Evolutionary conservation across 2,329 filamentous ascomycete species (phyloP).

Genomic region (Purpureocillium lavendulum): DNA sequence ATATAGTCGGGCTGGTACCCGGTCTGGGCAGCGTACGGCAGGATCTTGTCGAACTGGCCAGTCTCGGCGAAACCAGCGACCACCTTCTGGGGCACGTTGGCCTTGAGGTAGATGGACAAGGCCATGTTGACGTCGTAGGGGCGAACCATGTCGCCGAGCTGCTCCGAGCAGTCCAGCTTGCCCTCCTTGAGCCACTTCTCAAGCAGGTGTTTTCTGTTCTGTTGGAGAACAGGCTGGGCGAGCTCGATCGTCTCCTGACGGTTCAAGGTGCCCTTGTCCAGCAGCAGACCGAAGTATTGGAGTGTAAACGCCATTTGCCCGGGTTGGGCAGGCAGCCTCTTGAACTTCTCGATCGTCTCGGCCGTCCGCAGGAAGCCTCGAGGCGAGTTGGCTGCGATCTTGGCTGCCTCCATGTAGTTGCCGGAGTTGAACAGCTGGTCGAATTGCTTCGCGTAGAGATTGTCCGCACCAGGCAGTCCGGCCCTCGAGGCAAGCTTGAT

Average conservation of each 20-base stretch:
- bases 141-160: constrained; percentile 89
- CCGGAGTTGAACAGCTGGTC: constrained; percentile 75
- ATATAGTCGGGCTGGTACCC: constrained; percentile 96
- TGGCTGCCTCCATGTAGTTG: constrained; percentile 82
- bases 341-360: constrained; percentile 94
- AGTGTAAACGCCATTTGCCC: constrained; percentile 90
- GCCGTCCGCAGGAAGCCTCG: constrained; percentile 89
- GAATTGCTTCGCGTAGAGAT: constrained; percentile 87
- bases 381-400: constrained; percentile 93
- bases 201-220: constrained; percentile 89
- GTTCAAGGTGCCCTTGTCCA: constrained; percentile 92
- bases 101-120: constrained; percentile 81
- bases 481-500: constrained; percentile 95
- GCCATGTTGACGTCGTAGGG: constrained; percentile 84
- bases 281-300: constrained; percentile 94
- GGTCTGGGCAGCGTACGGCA: constrained; percentile 77
- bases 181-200: constrained; percentile 98
- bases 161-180: constrained; percentile 93
- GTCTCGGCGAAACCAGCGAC: constrained; percentile 92
- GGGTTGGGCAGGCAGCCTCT: constrained; percentile 69
- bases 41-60: constrained; percentile 92
- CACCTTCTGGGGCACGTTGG: constrained; percentile 86
- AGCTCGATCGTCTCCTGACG: constrained; percentile 90
- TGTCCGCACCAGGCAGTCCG: constrained; percentile 87
- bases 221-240: constrained; percentile 81